These are phyloP conservation scores for Magnaporthiopsis poae DNA, from an alignment of 2,329 filamentous ascomycete genomes.

Conservation along the genomic window DNA sequence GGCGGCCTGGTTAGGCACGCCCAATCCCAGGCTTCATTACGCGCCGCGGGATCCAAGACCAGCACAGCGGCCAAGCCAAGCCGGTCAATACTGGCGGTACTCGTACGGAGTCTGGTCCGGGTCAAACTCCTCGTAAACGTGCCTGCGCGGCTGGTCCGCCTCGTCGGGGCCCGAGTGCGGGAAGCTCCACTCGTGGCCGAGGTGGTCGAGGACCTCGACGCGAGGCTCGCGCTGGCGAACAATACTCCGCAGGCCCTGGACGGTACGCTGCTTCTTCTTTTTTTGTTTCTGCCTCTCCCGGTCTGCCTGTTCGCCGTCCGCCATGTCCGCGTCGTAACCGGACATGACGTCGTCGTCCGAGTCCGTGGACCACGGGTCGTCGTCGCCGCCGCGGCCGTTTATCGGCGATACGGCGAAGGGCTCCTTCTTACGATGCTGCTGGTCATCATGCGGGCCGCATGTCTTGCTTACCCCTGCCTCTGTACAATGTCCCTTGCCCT, in stretches of 20 bases:
- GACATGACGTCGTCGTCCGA: not conserved
- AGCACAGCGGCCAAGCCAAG: not conserved
- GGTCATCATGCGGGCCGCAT: no score
- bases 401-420: not conserved
- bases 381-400: not conserved
- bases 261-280: not conserved
- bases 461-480: not conserved
- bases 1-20: no score
- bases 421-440: not conserved
- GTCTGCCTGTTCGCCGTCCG: no score
- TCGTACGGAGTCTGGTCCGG: not conserved
- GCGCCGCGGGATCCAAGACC: no score
- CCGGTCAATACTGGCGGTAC: not conserved
- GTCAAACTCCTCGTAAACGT: not conserved
- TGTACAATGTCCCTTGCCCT: not conserved
- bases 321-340: not conserved
- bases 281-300: no score
- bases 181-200: not conserved
- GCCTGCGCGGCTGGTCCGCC: no score
- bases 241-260: not conserved
- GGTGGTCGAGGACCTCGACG: not conserved
- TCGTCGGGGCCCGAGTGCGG: not conserved
- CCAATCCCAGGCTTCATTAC: no score
- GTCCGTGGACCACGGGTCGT: no score
- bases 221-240: not conserved